phyloP scores from a whole-genome alignment of 129 eudicot genomes.

The Helianthus annuus region HanXRQr2.0-SUNRISE NC_035449.2:150365021-150365520 shows the following conservation, averaged over 20 bases:
- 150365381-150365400: slow-evolving; percentile 1
- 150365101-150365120: slow-evolving; percentile 58
- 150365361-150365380: slow-evolving; percentile 42
- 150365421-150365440: background rate
- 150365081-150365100: slow-evolving; percentile 21
- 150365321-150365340: slow-evolving; percentile 43
- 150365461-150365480: too few species aligned
- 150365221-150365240: too few species aligned
- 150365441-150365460: too few species aligned
- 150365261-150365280: slow-evolving; percentile 58
- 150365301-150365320: slow-evolving; percentile 66
- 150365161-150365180: slow-evolving; percentile 45
- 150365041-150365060: slow-evolving; percentile 50
- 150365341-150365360: slow-evolving; percentile 53
- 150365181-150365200: background rate
- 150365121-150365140: slow-evolving; percentile 54
- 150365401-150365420: background rate
- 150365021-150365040: slow-evolving; percentile 62
- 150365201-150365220: background rate
- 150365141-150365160: slow-evolving; percentile 62
- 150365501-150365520: too few species aligned
- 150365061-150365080: slow-evolving; percentile 6
- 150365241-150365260: slow-evolving; percentile 43
- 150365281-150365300: slow-evolving; percentile 59
- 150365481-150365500: too few species aligned